Base-by-base conservation (phyloP, 2,329 filamentous ascomycete species). In the Grosmannia clavigera region DNA sequence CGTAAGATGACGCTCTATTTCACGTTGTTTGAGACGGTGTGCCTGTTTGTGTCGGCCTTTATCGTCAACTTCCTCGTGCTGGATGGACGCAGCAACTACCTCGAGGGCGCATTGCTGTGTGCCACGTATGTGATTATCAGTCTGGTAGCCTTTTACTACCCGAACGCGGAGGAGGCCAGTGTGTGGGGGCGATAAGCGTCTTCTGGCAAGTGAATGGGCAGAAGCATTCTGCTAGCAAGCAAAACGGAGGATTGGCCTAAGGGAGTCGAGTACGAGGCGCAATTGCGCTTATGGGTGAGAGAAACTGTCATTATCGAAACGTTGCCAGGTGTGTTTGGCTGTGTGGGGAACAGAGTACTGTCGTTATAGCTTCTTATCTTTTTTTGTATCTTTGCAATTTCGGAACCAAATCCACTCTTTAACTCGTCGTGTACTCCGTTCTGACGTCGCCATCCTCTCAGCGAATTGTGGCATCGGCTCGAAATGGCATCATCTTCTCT, bases 61-160 rank as follows among this genome's bases (percentile, higher is more conserved):
- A 90, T 95, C 64, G 88, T 92, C 72, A 94, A 92, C 73, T 95
- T 94, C 70, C 74, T 95, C 62, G 90, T 95, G 56, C 76, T 92
- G 62, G 90, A 95, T 68, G 90, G 90, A 12, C 81, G 90, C 70
- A 90, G 86, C 70, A 95, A 95, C 69, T 95, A 94, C 67, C 81
- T 95, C 14, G 90, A 95, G 74, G 90, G 90, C 16, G 85, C 85
- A 1, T 70, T 88, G 51, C 70, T 88, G 33, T 84, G 83, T 64
- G 80, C 84, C 0, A 82, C 83, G 3, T 88, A 87, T 68, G 74
- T 87, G 57, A 87, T 88, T 62, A 87, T 88, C 64, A 78, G 77
- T 1, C 76, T 87, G 1, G 81, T 83, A 9, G 83, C 85, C 0
- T 87, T 85, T 67, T 88, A 84, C 68, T 87, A 86, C 62, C 85